Evolutionary conservation across 352 stramenopile species (phyloP), one percentile per base, ranked within the genome.

Genomic region (Aphanomyces cochlioides): DNA sequence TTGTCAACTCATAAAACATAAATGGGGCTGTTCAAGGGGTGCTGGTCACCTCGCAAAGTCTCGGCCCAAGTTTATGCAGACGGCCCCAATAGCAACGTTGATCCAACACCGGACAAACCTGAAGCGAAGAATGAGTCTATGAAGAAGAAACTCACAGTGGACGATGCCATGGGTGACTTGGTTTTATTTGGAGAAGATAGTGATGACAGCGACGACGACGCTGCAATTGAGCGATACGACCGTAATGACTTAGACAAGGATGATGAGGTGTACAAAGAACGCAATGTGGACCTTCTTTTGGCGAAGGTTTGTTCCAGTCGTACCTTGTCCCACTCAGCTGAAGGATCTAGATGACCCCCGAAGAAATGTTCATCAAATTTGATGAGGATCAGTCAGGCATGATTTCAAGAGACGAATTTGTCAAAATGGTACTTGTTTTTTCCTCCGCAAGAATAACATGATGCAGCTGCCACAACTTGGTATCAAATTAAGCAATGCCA

Each of bases 311-410:
- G 60, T 43, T 21, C 7, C 21, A 21, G 4, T 34, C 15, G 39
- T 7, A 68, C 7, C 7, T 54, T 56, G 37, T 43, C 38, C 48
- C 37, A 34, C 12, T 17, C 5, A 6, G 37, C n/a, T 19, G 4
- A 0, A 4, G 28, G 12, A 36, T 69, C 38, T 72, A 86, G 81
- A 65, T 89, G 19, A 79, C 80, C 0, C 82, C 85, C 1, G 95
- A 98, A 43, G 82, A 96, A 43, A 73, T 98, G 7, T 98, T 98
- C 72, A 77, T 79, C 4, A 93, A 96, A 47, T 97, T 97, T 69
- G 94, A 98, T 77, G 92, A 83, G 12, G 88, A 98, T 65, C 76
- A 84, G 0, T 96, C 87, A 3, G 91, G 90, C 0, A 85, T 82
- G 41, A 98, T 98, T 47, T 96, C 96, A 19, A 92, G 89, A 45